Percentiles rank a stretch among this genome's conserved stretches.
Conservation (phyloP, 805 yeast species). For the Candida jianshihensis region DNA sequence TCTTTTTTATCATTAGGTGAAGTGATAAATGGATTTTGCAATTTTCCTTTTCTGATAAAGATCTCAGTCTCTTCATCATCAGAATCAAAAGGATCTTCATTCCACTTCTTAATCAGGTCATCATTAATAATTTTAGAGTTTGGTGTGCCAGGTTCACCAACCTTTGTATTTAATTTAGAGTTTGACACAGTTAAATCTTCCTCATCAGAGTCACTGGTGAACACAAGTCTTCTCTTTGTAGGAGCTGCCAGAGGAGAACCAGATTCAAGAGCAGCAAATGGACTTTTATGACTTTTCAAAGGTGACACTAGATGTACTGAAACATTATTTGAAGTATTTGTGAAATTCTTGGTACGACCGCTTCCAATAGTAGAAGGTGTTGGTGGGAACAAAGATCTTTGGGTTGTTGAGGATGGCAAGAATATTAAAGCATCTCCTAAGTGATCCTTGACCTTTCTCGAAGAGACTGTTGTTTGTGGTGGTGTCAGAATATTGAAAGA, state of each 20-base stretch:
- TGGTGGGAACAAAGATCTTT: slow-evolving; percentile 22
- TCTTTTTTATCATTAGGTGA: background rate
- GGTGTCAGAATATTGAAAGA: slow-evolving; percentile 8
- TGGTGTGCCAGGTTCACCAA: slow-evolving; percentile 28
- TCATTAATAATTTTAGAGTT: slow-evolving; percentile 26
- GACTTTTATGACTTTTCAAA: slow-evolving; percentile 2
- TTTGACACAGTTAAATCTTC: too few species aligned
- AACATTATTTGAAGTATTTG: background rate
- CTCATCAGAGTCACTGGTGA: slow-evolving; percentile 10
- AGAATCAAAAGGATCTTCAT: slow-evolving; percentile 16
- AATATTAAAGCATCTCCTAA: slow-evolving; percentile 9
- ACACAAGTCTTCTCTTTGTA: slow-evolving; percentile 11
- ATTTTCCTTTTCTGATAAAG: slow-evolving; percentile 8
- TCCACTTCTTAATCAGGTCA: slow-evolving; percentile 28
- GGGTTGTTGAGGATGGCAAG: slow-evolving; percentile 2
- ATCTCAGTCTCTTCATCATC: slow-evolving; percentile 14
- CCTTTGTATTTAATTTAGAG: too few species aligned
- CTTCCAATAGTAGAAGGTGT: slow-evolving; percentile 24
- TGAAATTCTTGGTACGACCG: slow-evolving; percentile 17
- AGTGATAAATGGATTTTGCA: slow-evolving; percentile 20
- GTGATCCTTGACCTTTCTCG: slow-evolving; percentile 8
- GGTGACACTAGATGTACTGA: background rate
- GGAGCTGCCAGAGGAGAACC: slow-evolving; percentile 9
- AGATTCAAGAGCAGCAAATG: slow-evolving; percentile 6
- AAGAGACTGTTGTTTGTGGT: slow-evolving; percentile 19